A percentile compares a stretch with the other conserved stretches of the same genome.
Evolutionary conservation across 768 basidiomycete species (phyloP).

Genomic region (Suillus brevipes): DNA sequence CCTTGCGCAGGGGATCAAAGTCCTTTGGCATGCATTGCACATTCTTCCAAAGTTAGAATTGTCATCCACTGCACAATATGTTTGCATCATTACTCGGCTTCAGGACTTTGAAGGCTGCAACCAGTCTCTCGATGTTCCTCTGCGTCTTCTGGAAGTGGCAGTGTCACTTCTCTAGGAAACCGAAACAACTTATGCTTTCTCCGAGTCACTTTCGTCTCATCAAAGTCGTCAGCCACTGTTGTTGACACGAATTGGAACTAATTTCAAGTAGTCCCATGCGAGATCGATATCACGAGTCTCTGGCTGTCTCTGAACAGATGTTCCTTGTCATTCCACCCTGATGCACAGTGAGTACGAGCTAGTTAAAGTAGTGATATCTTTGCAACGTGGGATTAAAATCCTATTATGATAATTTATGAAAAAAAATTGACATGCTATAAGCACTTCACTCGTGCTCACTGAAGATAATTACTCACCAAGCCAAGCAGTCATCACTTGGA

Average conservation of each 20-base stretch:
- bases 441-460: background rate
- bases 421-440: background rate
- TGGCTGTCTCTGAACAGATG: background rate
- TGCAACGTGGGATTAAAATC: background rate
- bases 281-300: background rate
- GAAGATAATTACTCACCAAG: background rate
- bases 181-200: background rate
- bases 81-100: background rate
- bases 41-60: background rate
- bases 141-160: background rate
- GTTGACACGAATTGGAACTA: background rate
- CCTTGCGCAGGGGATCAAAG: background rate
- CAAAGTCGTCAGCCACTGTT: background rate
- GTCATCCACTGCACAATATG: background rate
- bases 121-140: background rate
- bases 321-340: background rate
- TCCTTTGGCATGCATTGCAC: background rate
- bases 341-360: background rate
- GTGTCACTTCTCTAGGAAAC: background rate
- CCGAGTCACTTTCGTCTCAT: background rate
- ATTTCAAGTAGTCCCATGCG: background rate
- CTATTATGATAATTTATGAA: no score
- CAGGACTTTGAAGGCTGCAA: background rate
- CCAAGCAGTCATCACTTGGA: background rate
- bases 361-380: background rate